Conservation (phyloP, 2,329 filamentous ascomycete species). For the Fusarium odoratissimum region DNA sequence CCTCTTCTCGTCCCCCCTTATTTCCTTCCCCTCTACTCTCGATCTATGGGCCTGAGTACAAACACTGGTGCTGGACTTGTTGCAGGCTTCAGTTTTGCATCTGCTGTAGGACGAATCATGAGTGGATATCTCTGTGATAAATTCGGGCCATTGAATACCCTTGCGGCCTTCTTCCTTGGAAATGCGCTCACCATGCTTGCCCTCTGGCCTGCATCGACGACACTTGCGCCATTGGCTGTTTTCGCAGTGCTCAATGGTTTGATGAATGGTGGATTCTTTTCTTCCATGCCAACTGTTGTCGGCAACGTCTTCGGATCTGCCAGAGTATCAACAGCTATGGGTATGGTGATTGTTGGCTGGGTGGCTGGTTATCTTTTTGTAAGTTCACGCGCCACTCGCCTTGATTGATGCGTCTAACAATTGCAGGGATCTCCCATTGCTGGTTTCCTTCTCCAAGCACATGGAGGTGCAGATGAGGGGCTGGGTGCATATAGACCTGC, state of each 20-base stretch:
- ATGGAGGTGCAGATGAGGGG: constrained; percentile 61
- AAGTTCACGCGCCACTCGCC: constrained; percentile 29
- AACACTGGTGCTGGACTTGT: constrained; percentile 66
- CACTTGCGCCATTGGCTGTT: constrained; percentile 62
- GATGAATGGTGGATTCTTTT: constrained; percentile 72
- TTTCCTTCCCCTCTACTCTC: constrained; percentile 68
- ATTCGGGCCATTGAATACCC: constrained; percentile 66
- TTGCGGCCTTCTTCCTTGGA: constrained; percentile 62
- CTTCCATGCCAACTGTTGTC: constrained; percentile 71
- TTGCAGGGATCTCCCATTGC: constrained; percentile 71
- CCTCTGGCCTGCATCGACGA: constrained; percentile 69
- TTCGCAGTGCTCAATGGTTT: constrained; percentile 71
- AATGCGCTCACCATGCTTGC: constrained; percentile 69
- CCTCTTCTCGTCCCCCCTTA: constrained; percentile 71
- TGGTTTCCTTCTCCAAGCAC: constrained; percentile 67
- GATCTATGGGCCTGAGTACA: constrained; percentile 65
- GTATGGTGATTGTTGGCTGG: constrained; percentile 72
- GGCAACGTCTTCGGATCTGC: constrained; percentile 68
- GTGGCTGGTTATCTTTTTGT: constrained; percentile 70
- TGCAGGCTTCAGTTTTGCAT: constrained; percentile 71
- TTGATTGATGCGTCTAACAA: neutral
- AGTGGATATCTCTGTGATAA: constrained; percentile 66
- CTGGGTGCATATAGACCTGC: constrained; percentile 68
- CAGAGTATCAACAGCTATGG: constrained; percentile 67
- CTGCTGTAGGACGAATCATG: constrained; percentile 66